Conservation (phyloP, 106 monocot genomes). For the Dendrobium chrysotoxum region DNA sequence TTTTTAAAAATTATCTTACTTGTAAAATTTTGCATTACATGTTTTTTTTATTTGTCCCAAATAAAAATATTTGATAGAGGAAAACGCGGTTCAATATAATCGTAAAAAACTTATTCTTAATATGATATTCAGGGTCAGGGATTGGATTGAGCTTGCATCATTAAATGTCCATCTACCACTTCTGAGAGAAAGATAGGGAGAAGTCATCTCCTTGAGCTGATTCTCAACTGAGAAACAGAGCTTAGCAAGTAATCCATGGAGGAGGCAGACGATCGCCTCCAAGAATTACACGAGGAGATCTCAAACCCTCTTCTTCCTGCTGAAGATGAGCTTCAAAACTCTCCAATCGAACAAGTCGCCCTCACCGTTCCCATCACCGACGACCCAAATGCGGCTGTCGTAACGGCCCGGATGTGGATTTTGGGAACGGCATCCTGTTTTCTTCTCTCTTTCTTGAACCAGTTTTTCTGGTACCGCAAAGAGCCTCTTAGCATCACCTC, state of each 20-base stretch:
- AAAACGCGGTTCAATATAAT: no score
- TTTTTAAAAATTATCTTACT: no score
- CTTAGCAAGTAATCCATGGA: background rate
- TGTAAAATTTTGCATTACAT: no score
- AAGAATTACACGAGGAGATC: background rate
- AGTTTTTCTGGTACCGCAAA: conserved; percentile 67
- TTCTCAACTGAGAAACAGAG: no score
- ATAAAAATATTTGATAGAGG: no score
- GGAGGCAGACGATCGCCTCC: background rate
- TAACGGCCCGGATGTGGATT: conserved; percentile 56
- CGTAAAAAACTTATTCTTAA: no score
- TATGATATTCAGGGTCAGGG: no score
- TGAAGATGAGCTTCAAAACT: conserved; percentile 16
- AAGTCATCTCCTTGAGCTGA: no score
- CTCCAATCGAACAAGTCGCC: conserved; percentile 53
- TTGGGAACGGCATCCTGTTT: conserved; percentile 45
- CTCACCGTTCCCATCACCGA: conserved; percentile 43
- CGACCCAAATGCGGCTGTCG: conserved; percentile 33
- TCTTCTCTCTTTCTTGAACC: conserved; percentile 52
- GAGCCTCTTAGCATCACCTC: conserved; percentile 49
- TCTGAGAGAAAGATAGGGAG: no score
- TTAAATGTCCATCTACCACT: no score
- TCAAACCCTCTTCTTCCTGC: background rate
- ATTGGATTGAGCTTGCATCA: no score
- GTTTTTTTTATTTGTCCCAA: no score